Conservation (phyloP, 176 grass and related monocot species). For the Oryza rufipogon region DNA sequence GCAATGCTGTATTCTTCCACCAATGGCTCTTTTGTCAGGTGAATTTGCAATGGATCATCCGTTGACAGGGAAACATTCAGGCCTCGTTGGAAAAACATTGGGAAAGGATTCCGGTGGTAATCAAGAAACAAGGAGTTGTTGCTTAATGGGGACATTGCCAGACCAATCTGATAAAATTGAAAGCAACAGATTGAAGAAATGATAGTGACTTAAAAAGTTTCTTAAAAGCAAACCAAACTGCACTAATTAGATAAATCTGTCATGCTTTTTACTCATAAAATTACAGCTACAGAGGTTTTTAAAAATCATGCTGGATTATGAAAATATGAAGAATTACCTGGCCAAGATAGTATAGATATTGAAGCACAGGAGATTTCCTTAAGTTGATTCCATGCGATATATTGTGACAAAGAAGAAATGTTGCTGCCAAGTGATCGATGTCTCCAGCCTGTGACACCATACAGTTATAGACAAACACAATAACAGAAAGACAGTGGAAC, state of each 20-base stretch:
- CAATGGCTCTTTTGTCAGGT: conserved; percentile 97
- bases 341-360: conserved; percentile 94
- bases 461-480: conserved; percentile 38
- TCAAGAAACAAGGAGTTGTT: conserved; percentile 99
- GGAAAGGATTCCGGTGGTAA: conserved; percentile 97
- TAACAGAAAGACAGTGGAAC: conserved; percentile 24
- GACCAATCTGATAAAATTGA: conserved; percentile 79
- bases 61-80: conserved; percentile 95
- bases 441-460: conserved; percentile 76
- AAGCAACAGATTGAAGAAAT: conserved; percentile 36
- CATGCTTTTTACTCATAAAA: background rate
- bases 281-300: background rate
- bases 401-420: conserved; percentile 86
- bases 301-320: conserved; percentile 12
- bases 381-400: conserved; percentile 97
- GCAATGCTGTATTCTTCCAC: conserved; percentile 99
- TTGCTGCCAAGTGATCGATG: conserved; percentile 86
- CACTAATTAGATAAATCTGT: background rate
- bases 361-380: conserved; percentile 96
- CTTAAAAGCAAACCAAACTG: conserved; percentile 7
- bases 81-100: conserved; percentile 83
- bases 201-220: conserved; percentile 20
- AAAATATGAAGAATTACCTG: conserved; percentile 61
- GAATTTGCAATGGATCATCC: conserved; percentile 99
- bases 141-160: conserved; percentile 93